Conservation (phyloP, 2,329 filamentous ascomycete genomes). For the Nannizzia gypsea region DNA sequence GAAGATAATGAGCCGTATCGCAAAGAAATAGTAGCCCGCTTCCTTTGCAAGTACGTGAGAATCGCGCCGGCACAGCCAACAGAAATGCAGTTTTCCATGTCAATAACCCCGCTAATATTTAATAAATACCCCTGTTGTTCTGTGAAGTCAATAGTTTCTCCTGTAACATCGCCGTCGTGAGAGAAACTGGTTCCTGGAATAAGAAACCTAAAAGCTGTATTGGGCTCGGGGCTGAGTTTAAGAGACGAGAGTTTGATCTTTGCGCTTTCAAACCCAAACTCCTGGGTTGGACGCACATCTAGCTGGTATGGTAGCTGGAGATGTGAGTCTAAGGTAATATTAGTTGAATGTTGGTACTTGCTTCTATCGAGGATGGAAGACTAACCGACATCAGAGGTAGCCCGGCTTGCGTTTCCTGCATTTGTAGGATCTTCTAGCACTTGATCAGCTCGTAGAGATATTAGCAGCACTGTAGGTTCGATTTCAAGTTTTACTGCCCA, state of each 20-base stretch:
- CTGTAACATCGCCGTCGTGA: conserved; percentile 29
- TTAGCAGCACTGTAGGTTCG: conserved; percentile 49
- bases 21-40: conserved; percentile 50
- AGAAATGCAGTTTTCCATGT: conserved; percentile 62
- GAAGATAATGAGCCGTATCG: conserved; percentile 46
- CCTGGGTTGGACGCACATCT: conserved; percentile 55
- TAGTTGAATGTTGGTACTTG: not conserved
- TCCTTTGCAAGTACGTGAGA: conserved; percentile 63
- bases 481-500: conserved; percentile 48
- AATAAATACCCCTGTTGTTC: conserved; percentile 53
- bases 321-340: conserved; percentile 31
- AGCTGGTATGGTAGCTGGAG: conserved; percentile 49
- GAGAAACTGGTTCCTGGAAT: conserved; percentile 47
- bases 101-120: conserved; percentile 56
- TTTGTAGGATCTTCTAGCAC: conserved; percentile 18
- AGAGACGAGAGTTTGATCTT: conserved; percentile 54
- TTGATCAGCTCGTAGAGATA: conserved; percentile 46
- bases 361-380: not conserved
- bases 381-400: not conserved
- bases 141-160: conserved; percentile 35
- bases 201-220: conserved; percentile 45
- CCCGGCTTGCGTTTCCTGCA: not conserved
- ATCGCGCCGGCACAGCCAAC: conserved; percentile 81
- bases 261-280: conserved; percentile 59
- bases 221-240: conserved; percentile 39